Conservation (phyloP, 2,329 filamentous ascomycete genomes). For the Xylariaceae sp. region DNA sequence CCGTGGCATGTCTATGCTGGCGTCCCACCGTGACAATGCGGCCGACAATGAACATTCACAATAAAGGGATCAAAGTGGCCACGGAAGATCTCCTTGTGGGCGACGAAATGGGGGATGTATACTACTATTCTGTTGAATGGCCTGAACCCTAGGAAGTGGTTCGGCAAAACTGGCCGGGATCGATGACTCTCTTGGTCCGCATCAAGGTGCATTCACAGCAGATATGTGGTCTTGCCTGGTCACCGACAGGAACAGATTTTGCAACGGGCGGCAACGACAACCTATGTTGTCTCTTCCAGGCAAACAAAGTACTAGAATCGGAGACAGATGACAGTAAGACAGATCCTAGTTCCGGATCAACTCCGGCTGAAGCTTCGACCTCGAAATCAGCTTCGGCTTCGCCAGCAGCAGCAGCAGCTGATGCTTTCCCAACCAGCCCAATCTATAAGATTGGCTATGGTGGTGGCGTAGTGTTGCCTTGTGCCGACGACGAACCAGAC, state of each 20-base stretch:
- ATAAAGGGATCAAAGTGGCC: conserved; percentile 47
- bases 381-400: not conserved
- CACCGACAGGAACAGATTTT: conserved; percentile 67
- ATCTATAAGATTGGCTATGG: not conserved
- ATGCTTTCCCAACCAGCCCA: not conserved
- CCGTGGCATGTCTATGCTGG: conserved; percentile 78
- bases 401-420: not conserved
- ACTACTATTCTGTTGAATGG: conserved; percentile 91
- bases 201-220: conserved; percentile 80
- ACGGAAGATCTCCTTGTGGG: conserved; percentile 84
- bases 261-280: conserved; percentile 94
- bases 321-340: conserved; percentile 2
- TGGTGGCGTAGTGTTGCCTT: not conserved
- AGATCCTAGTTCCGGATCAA: not conserved
- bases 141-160: conserved; percentile 57
- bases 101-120: conserved; percentile 75
- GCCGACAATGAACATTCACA: conserved; percentile 46
- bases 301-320: conserved; percentile 47
- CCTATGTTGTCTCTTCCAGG: conserved; percentile 73
- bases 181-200: conserved; percentile 70
- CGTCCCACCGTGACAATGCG: conserved; percentile 56
- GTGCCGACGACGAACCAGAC: conserved; percentile 1
- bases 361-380: not conserved
- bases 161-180: conserved; percentile 66
- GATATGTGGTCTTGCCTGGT: conserved; percentile 91